Conservation (phyloP, 108 stramenopile species). For the Cyclostephanos tholiformis region DNA sequence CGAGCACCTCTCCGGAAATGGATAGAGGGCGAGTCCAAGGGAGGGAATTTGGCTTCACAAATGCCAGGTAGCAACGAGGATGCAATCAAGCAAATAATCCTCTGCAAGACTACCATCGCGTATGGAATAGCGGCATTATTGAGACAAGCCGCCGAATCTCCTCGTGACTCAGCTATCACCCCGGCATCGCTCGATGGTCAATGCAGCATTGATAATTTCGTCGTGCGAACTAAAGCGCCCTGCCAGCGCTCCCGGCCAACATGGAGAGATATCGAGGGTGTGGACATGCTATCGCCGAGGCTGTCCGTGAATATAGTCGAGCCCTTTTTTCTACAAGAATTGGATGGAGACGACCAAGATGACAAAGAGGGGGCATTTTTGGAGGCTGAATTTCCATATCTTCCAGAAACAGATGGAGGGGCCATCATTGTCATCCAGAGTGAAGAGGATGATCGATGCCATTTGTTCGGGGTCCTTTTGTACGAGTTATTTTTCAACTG, state of each 20-base stretch:
- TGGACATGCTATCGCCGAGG: constrained; percentile 36
- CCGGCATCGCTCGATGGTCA: neutral
- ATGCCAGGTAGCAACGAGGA: too few species aligned
- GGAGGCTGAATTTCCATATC: constrained; percentile 12
- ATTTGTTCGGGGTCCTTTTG: constrained; percentile 23
- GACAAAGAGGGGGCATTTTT: neutral
- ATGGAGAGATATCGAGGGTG: constrained; percentile 23
- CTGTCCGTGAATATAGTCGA: constrained; percentile 13
- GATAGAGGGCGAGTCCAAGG: neutral
- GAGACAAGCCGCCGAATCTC: constrained; percentile 6
- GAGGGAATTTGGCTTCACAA: neutral
- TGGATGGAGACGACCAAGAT: neutral
- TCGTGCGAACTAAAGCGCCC: neutral
- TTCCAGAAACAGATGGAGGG: neutral
- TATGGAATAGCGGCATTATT: constrained; percentile 8
- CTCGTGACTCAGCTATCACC: neutral
- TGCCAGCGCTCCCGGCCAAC: neutral
- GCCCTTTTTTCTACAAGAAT: constrained; percentile 12
- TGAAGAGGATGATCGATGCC: constrained; percentile 19
- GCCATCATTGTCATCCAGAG: constrained; percentile 5
- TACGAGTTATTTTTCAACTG: constrained; percentile 23
- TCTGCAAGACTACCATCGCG: constrained; percentile 34
- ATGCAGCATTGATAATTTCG: neutral
- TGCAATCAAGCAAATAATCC: neutral
- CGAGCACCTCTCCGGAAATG: constrained; percentile 1